These are phyloP conservation scores for Auricularia sp. DNA, from an alignment of 768 basidiomycete species.

Conservation along the genomic window DNA sequence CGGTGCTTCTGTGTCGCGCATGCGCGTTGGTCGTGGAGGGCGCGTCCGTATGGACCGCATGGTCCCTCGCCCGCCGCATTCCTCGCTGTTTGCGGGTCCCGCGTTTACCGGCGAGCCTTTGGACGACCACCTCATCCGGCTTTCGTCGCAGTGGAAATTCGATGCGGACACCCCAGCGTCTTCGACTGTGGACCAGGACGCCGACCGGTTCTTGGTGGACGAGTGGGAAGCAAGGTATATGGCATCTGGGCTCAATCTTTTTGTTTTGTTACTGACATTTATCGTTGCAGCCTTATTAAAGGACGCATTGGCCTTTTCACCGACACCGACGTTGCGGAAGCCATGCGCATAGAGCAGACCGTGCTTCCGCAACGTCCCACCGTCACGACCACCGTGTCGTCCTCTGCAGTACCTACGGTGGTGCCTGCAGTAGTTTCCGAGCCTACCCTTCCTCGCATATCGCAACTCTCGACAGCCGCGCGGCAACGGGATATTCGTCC, in stretches of 20 bases:
- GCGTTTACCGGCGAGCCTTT: neutral
- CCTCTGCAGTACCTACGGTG: neutral
- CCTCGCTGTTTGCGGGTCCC: neutral
- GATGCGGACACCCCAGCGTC: constrained; percentile 55
- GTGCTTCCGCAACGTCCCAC: neutral
- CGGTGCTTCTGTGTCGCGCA: constrained; percentile 39
- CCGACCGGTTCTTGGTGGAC: constrained; percentile 58
- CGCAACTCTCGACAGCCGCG: neutral
- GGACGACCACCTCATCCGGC: constrained; percentile 3
- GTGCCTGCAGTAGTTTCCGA: neutral
- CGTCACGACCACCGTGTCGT: neutral
- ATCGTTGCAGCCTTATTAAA: neutral
- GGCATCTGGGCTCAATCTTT: neutral
- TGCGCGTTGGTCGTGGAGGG: constrained; percentile 78
- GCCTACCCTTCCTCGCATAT: no score
- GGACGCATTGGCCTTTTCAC: no score
- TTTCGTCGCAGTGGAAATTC: constrained; percentile 51
- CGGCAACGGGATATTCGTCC: neutral
- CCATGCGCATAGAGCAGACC: neutral
- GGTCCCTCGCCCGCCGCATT: constrained; percentile 2
- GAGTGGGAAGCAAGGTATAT: constrained; percentile 51
- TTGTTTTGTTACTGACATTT: constrained; percentile 4
- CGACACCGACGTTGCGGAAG: no score
- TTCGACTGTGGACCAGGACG: constrained; percentile 53
- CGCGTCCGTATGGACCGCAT: constrained; percentile 63